Base-by-base conservation (phyloP, 2,329 filamentous ascomycete species). In the Phialocephala sp. region DNA sequence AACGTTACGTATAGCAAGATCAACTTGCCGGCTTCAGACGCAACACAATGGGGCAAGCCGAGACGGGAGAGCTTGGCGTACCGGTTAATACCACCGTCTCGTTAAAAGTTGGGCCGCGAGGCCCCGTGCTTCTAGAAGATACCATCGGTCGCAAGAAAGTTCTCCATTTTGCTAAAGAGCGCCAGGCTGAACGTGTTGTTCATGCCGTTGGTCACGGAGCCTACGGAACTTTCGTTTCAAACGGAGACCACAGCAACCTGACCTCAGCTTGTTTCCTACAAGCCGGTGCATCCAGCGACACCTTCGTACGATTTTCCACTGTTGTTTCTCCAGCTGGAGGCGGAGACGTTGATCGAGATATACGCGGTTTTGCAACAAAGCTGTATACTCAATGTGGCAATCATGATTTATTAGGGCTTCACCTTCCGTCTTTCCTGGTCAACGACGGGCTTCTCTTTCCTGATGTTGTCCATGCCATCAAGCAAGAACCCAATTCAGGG, bases 301-400 rank as follows among this genome's bases (percentile, higher is more conserved):
- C 45, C 45, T 50, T 50, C 22, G 45, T n/a, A 24, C n/a, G 45
- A 50, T 50, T 50, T 20, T 50, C 45, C 18, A 50, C 45, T 5
- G 45, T 50, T 50, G 12, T 50, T 50, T 50, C 45, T 24, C 45
- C 45, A 24, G 45, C 45, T 24, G 45, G 45, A 24, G 45, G 45
- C 9, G 45, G 45, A 14, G 45, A 50, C 20, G 45, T 50, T n/a
- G 45, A 50, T n/a, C 45, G 45, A 24, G 45, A 50, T n/a, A 50
- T 50, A 22, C 45, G 45, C 22, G 45, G 45, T 22, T 50, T 50
- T 24, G 45, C 45, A 22, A 50, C 45, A n/a, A 50, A 50, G 20
- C 45, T 50, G 8, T 50, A 50, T 50, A 50, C 45, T 50, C 45
- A 50, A 50, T 50, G 45, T 50, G 45, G 45, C 45, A 50, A 50